These are phyloP conservation scores for Podaxis sp. DNA, from an alignment of 768 basidiomycete species.

Conservation along the genomic window DNA sequence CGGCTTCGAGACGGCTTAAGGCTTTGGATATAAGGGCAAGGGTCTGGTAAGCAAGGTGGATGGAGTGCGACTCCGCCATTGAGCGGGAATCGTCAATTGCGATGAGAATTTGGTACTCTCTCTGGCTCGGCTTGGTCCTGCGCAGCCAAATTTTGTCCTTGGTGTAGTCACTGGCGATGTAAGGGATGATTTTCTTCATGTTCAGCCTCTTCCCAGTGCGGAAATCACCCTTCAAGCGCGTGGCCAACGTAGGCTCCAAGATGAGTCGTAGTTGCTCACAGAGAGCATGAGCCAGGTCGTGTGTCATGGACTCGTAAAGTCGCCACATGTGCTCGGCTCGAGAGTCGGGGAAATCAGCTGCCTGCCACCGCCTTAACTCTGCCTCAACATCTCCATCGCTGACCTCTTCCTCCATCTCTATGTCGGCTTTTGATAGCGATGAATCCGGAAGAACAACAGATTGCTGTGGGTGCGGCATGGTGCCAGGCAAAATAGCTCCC, in stretches of 20 bases:
- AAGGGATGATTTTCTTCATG: conserved; percentile 98
- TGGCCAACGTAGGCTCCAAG: conserved; percentile 91
- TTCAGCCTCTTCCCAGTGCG: conserved; percentile 96
- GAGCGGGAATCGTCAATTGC: conserved; percentile 96
- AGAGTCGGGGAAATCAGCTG: conserved; percentile 51
- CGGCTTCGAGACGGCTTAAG: conserved; percentile 87
- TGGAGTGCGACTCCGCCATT: conserved; percentile 91
- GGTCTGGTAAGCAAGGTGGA: conserved; percentile 93
- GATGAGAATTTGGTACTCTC: conserved; percentile 94
- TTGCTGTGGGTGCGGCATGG: conserved; percentile 20
- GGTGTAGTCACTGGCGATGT: conserved; percentile 98
- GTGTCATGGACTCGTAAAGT: conserved; percentile 85
- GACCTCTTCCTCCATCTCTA: conserved; percentile 28
- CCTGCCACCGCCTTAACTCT: conserved; percentile 61
- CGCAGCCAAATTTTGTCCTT: conserved; percentile 99
- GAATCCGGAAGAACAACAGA: conserved; percentile 24
- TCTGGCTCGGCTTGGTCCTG: conserved; percentile 87
- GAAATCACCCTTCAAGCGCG: conserved; percentile 94
- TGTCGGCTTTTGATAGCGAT: conserved; percentile 28
- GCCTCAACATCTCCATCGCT: conserved; percentile 39
- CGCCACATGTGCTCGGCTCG: conserved; percentile 84
- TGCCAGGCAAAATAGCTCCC: conserved; percentile 45
- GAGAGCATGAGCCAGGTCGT: conserved; percentile 85
- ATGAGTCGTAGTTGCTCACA: conserved; percentile 97
- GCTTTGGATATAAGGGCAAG: conserved; percentile 91